Evolutionary conservation across 495 filamentous ascomycete species (phyloP).

Genomic region (Baudoinia panamericana): DNA sequence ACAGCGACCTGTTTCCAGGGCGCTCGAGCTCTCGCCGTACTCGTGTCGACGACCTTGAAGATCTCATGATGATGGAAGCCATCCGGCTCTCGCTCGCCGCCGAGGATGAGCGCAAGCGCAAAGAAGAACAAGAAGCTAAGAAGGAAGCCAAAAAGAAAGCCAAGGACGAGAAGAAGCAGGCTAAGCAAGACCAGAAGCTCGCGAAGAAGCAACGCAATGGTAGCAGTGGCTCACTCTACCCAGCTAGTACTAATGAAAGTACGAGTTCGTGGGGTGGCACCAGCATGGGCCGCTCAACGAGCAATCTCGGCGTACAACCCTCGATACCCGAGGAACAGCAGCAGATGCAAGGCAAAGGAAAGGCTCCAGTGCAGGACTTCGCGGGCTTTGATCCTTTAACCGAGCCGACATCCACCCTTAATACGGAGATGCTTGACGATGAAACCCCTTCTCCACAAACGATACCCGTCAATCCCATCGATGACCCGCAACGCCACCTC

Average conservation of each 20-base stretch:
- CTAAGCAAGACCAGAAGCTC: conserved; percentile 50
- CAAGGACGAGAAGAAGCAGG: conserved; percentile 65
- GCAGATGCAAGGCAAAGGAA: conserved; percentile 53
- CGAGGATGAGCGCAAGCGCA: conserved; percentile 76
- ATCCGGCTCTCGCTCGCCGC: conserved; percentile 76
- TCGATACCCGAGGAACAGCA: conserved; percentile 19
- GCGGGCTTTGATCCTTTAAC: conserved; percentile 25
- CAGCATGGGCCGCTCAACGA: conserved; percentile 16
- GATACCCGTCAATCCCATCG: too few species aligned
- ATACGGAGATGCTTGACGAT: conserved; percentile 10
- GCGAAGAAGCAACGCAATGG: conserved; percentile 53
- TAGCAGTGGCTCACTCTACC: conserved; percentile 9
- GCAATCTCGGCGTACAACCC: conserved; percentile 10
- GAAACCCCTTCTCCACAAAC: conserved; percentile 1
- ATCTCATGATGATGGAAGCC: conserved; percentile 97
- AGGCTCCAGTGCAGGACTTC: conserved; percentile 54
- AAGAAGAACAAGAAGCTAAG: conserved; percentile 63
- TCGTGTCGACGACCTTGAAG: conserved; percentile 78
- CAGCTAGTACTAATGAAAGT: conserved; percentile 17
- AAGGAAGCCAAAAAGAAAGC: conserved; percentile 75
- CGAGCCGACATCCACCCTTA: conserved; percentile 27
- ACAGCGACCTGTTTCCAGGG: conserved; percentile 35
- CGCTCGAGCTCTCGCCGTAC: conserved; percentile 48
- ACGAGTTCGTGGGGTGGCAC: conserved; percentile 12
- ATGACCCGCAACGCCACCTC: conserved; percentile 25